These are phyloP conservation scores for Phytophthora colocasiae DNA, from an alignment of 352 stramenopile species.

Conservation along the genomic window DNA sequence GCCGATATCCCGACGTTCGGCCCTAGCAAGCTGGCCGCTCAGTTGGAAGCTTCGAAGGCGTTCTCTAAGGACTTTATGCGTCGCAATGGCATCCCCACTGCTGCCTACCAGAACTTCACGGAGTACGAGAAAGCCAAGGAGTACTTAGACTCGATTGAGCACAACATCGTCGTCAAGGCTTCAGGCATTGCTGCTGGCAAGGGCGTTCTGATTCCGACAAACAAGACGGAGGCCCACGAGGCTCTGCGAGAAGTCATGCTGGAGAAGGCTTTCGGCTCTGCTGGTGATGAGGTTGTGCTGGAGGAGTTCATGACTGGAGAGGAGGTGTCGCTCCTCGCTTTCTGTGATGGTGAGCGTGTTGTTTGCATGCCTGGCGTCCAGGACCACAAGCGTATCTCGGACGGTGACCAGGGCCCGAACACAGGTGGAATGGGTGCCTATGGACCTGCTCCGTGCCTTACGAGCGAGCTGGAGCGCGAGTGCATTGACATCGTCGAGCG, in stretches of 20 bases:
- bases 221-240: constrained; percentile 92
- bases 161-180: constrained; percentile 98
- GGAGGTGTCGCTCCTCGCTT: constrained; percentile 98
- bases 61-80: constrained; percentile 99
- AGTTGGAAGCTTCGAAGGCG: constrained; percentile 98
- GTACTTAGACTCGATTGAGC: constrained; percentile 94
- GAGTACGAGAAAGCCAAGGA: constrained; percentile 88
- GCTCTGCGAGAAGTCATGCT: constrained; percentile 98
- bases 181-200: constrained; percentile 99
- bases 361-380: constrained; percentile 97
- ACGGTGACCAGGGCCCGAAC: constrained; percentile 98
- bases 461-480: constrained; percentile 90
- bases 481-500: constrained; percentile 90
- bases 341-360: constrained; percentile 97
- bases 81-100: constrained; percentile 97
- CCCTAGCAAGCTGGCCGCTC: constrained; percentile 93
- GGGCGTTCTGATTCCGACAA: constrained; percentile 97
- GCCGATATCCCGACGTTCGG: constrained; percentile 97
- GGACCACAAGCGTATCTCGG: constrained; percentile 99
- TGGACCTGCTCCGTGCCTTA: constrained; percentile 96
- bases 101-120: constrained; percentile 97
- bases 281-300: constrained; percentile 97
- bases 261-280: constrained; percentile 95
- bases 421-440: constrained; percentile 99
- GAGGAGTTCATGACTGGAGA: constrained; percentile 98